phyloP scores from a whole-genome alignment of 2,329 filamentous ascomycete species.

The Monascus ruber region DNA sequence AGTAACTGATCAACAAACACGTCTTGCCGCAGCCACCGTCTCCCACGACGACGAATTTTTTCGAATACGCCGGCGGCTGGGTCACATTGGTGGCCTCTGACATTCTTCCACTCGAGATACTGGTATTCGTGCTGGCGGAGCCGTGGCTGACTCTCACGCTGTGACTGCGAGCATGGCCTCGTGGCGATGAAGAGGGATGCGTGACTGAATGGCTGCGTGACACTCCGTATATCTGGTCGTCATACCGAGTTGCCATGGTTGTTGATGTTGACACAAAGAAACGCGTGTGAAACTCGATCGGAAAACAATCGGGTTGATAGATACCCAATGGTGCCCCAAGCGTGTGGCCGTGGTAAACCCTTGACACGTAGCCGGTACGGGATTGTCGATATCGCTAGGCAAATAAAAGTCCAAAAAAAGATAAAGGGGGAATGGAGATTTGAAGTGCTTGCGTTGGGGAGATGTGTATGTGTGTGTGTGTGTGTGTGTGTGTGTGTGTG shows the following conservation, averaged over 20 bases:
- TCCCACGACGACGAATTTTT: constrained; percentile 98
- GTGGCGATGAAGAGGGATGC: constrained; percentile 28
- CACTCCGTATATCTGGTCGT: constrained; percentile 41
- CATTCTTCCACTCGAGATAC: constrained; percentile 59
- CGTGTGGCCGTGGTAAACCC: neutral
- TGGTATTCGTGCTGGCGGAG: constrained; percentile 76
- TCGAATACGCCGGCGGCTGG: constrained; percentile 85
- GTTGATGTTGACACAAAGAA: constrained; percentile 7
- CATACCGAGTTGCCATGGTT: constrained; percentile 24
- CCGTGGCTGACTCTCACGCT: constrained; percentile 70
- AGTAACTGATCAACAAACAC: constrained; percentile 95
- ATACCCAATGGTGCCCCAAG: neutral
- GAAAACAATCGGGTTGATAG: neutral
- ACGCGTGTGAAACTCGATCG: constrained; percentile 11
- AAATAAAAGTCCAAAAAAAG: neutral
- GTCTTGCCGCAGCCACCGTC: constrained; percentile 98
- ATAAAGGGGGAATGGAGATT: neutral
- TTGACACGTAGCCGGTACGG: no score
- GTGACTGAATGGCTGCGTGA: constrained; percentile 46
- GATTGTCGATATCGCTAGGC: no score
- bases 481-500: neutral
- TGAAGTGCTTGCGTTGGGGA: neutral
- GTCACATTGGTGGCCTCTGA: constrained; percentile 76
- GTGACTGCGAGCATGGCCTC: constrained; percentile 40
- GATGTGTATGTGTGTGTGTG: no score